A percentile compares a stretch with the other conserved stretches of the same genome.
Conservation (phyloP, 2,329 filamentous ascomycete species). For the Tympanopsis confertula region DNA sequence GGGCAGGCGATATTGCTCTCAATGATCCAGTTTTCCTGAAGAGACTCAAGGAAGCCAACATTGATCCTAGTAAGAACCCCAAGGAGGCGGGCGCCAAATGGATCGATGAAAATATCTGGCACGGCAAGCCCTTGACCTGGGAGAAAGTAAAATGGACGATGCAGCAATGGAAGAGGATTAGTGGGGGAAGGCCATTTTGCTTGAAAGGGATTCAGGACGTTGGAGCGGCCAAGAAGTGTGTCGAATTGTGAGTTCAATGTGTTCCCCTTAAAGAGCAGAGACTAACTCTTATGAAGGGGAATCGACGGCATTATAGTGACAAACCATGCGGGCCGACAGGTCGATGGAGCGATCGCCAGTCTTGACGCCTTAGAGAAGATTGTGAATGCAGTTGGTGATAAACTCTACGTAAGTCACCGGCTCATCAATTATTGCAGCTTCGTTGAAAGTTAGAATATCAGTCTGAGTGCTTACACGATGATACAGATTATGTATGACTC, state of each 20-base stretch:
- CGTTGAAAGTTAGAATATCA: not conserved
- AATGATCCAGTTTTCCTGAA: conserved; percentile 46
- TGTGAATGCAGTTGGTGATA: conserved; percentile 24
- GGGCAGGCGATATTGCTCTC: conserved; percentile 41
- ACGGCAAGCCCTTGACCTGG: conserved; percentile 51
- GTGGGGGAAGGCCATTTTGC: conserved; percentile 43
- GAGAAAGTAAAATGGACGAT: conserved; percentile 50
- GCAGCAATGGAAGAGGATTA: conserved; percentile 44
- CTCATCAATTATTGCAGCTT: not conserved
- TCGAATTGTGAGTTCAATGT: too few species aligned
- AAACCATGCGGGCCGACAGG: conserved; percentile 46
- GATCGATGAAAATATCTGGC: conserved; percentile 53
- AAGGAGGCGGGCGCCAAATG: conserved; percentile 45
- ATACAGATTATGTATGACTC: conserved; percentile 48
- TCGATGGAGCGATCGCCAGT: conserved; percentile 46
- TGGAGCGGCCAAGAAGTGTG: conserved; percentile 40
- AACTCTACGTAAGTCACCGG: conserved; percentile 11
- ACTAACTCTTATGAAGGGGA: too few species aligned
- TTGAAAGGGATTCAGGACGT: conserved; percentile 54
- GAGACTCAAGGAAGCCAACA: conserved; percentile 33
- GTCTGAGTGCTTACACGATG: conserved; percentile 31
- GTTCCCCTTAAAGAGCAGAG: too few species aligned
- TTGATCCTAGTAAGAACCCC: conserved; percentile 37
- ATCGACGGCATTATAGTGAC: conserved; percentile 49
- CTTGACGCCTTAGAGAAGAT: conserved; percentile 50